Conservation (phyloP, 2,329 filamentous ascomycete genomes). For the Rugonectria rugulosa region DNA sequence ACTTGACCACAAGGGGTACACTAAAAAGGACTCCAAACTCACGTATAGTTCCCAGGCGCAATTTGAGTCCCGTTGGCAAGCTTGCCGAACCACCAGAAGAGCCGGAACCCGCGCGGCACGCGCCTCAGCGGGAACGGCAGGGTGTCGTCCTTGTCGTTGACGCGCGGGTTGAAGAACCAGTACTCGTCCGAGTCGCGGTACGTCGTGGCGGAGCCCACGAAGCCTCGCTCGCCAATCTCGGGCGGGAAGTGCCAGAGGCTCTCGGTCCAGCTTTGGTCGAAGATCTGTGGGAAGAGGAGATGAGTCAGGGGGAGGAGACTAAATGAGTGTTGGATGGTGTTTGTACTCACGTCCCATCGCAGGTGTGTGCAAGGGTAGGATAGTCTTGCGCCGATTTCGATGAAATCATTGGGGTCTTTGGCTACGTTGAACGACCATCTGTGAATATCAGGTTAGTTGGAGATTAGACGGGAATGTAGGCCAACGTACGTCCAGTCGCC, state of each 20-base stretch:
- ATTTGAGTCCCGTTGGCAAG: conserved; percentile 52
- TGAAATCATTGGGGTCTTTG: conserved; percentile 38
- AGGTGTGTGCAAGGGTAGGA: conserved; percentile 45
- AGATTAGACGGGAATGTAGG: background rate
- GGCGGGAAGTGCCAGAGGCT: conserved; percentile 53
- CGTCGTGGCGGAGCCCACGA: conserved; percentile 52
- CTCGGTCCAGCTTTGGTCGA: conserved; percentile 48
- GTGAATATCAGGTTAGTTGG: background rate
- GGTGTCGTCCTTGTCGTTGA: conserved; percentile 49
- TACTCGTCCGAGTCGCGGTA: conserved; percentile 45
- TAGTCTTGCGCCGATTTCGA: conserved; percentile 40
- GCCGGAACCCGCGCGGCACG: conserved; percentile 43
- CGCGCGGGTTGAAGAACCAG: conserved; percentile 45
- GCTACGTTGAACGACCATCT: conserved; percentile 46
- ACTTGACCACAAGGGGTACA: background rate
- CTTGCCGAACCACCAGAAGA: conserved; percentile 53
- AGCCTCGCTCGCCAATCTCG: conserved; percentile 46
- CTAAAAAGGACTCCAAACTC: conserved; percentile 10
- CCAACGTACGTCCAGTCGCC: conserved; percentile 36
- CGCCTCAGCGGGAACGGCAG: conserved; percentile 47
- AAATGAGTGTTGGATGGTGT: background rate
- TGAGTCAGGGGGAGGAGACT: background rate
- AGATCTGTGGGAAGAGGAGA: conserved; percentile 46
- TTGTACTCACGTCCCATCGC: conserved; percentile 45
- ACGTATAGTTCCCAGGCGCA: conserved; percentile 51